Conservation (phyloP, 2,329 filamentous ascomycete species). For the Zymoseptoria ardabiliae region DNA sequence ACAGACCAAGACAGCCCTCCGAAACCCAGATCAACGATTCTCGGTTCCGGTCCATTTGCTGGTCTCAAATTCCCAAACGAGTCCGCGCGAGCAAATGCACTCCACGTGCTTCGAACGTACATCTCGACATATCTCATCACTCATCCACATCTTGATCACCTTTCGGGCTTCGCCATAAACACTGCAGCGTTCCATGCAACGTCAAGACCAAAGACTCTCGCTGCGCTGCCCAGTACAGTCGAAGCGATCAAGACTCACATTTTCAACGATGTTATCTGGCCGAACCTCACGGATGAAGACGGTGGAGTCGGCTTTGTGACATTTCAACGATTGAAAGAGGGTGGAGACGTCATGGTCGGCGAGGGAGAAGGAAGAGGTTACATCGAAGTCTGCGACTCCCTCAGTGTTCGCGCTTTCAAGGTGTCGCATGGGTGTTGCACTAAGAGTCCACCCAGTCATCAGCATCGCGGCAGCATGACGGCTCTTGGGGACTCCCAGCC, state of each 20-base stretch:
- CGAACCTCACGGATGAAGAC: constrained; percentile 92
- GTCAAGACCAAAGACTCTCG: constrained; percentile 71
- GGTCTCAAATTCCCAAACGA: constrained; percentile 64
- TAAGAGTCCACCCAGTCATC: constrained; percentile 43
- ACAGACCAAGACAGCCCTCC: constrained; percentile 12
- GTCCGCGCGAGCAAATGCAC: constrained; percentile 68
- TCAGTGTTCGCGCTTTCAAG: constrained; percentile 80
- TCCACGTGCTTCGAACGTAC: constrained; percentile 68
- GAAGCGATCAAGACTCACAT: constrained; percentile 87
- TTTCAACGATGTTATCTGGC: constrained; percentile 98
- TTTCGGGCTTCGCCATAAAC: constrained; percentile 86
- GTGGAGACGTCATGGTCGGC: constrained; percentile 76
- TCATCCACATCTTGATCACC: constrained; percentile 93
- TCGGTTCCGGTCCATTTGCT: constrained; percentile 63
- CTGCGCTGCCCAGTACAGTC: constrained; percentile 82
- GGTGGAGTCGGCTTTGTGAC: constrained; percentile 88
- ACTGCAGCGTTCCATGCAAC: constrained; percentile 77
- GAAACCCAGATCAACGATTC: constrained; percentile 43
- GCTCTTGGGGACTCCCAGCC: constrained; percentile 28
- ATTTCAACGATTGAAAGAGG: constrained; percentile 80
- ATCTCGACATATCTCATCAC: constrained; percentile 89
- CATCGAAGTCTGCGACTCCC: constrained; percentile 76
- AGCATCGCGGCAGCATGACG: constrained; percentile 38
- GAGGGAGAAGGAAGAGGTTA: constrained; percentile 76
- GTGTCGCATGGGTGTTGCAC: constrained; percentile 89